Conservation (phyloP, 768 basidiomycete species). For the Panaeolus papilionaceus region DNA sequence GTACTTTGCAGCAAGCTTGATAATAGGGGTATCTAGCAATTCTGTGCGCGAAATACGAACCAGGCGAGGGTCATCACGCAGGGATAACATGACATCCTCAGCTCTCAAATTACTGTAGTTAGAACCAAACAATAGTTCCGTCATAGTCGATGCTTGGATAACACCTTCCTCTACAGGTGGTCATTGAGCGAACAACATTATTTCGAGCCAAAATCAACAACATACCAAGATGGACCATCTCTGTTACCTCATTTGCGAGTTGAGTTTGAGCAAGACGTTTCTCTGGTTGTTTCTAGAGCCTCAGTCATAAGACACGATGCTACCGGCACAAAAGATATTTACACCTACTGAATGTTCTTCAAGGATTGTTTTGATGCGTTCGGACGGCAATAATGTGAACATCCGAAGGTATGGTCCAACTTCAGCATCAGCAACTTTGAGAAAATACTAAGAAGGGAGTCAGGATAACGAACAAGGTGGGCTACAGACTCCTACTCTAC, state of each 20-base stretch:
- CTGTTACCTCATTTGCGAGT: constrained; percentile 59
- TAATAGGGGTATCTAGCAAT: constrained; percentile 57
- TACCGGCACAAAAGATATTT: not conserved
- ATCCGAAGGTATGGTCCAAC: constrained; percentile 80
- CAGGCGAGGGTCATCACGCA: constrained; percentile 72
- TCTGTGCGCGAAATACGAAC: constrained; percentile 55
- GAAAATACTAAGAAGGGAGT: constrained; percentile 73
- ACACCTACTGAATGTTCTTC: constrained; percentile 59
- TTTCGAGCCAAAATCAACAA: constrained; percentile 34
- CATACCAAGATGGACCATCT: constrained; percentile 52
- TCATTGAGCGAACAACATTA: not conserved
- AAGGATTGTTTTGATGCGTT: constrained; percentile 63
- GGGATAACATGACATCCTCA: constrained; percentile 62
- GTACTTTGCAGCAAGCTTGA: constrained; percentile 65
- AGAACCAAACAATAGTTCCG: constrained; percentile 50
- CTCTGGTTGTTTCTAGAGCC: constrained; percentile 45
- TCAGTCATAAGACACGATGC: not conserved
- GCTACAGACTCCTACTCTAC: constrained; percentile 44
- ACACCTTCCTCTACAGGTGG: constrained; percentile 32
- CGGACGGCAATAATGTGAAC: constrained; percentile 76
- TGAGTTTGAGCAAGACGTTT: constrained; percentile 52
- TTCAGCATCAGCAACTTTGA: constrained; percentile 81
- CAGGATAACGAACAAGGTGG: not conserved
- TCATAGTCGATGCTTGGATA: constrained; percentile 46
- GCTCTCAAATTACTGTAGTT: constrained; percentile 55